Percentiles rank a stretch among this genome's conserved stretches.
phyloP scores from a whole-genome alignment of 768 basidiomycete species.

The Chalciporus piperatus region DNA sequence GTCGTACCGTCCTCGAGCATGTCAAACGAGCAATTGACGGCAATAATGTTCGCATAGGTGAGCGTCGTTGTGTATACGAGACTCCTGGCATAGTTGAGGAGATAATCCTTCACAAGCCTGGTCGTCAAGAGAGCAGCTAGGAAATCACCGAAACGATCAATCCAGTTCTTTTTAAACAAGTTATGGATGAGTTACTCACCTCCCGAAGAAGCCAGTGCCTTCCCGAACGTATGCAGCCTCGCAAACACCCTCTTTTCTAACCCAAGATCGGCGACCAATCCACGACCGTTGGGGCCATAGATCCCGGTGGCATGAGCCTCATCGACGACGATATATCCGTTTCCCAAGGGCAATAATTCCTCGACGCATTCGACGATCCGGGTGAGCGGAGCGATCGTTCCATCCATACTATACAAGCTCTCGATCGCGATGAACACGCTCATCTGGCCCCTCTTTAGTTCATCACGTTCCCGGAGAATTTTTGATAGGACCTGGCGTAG shows the following conservation, averaged over 20 bases:
- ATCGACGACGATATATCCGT: slow-evolving; percentile 79
- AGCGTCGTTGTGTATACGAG: slow-evolving; percentile 91
- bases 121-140: slow-evolving; percentile 76
- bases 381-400: slow-evolving; percentile 75
- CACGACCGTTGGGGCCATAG: slow-evolving; percentile 76
- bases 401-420: slow-evolving; percentile 94
- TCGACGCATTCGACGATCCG: slow-evolving; percentile 66
- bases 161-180: neutral
- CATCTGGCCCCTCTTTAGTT: slow-evolving; percentile 36
- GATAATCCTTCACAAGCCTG: slow-evolving; percentile 71
- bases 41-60: slow-evolving; percentile 71
- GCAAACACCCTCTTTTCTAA: slow-evolving; percentile 71
- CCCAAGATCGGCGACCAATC: slow-evolving; percentile 68
- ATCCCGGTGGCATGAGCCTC: slow-evolving; percentile 94
- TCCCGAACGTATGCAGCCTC: slow-evolving; percentile 89
- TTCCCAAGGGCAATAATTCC: slow-evolving; percentile 54
- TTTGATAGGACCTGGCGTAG: slow-evolving; percentile 44
- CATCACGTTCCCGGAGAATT: slow-evolving; percentile 38
- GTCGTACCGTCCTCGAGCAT: slow-evolving; percentile 68
- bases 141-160: neutral
- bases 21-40: slow-evolving; percentile 77
- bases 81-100: slow-evolving; percentile 89
- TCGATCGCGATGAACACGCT: slow-evolving; percentile 84
- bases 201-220: slow-evolving; percentile 81
- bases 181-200: slow-evolving; percentile 48